Base-by-base conservation (phyloP, 2,329 filamentous ascomycete species). In the Ceratocystis colombiana region DNA sequence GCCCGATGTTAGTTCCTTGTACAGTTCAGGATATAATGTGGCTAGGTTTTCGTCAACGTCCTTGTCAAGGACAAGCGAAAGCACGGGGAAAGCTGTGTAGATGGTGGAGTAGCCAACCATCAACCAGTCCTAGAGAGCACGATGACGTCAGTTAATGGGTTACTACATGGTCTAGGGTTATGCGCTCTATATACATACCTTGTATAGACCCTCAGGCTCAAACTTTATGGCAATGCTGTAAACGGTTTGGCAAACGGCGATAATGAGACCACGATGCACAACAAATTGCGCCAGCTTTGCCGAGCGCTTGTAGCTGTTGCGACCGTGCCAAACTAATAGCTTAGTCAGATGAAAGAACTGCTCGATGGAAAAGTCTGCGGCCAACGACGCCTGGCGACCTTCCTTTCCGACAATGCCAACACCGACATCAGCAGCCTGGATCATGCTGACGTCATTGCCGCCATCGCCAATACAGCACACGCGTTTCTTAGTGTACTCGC, bases 331-430 rank as follows among this genome's bases (percentile, higher is more conserved):
- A 46, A 99, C 91, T n/a, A 99, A 83, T 1, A 99, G 82, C 76
- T 97, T 99, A 62, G 93, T 96, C 22, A 99, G 79, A 74, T 99
- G 91, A 72, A 87, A 89, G 76, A 99, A 99, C 72, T 96, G 92
- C 68, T 91, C 90, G 71, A 99, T 96, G 68, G 88, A 94, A 76
- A 99, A 99, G 75, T 99, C 94, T 10, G 94, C 95, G 0, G 95
- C 95, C 61, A 99, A 81, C 73, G 88, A 94, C 45, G 94, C 94
- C 78, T 99, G 94, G 25, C 90, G 86, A 44, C 94, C 94, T 78
- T 99, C 94, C 78, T 99, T 99, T 68, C 94, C 94, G 0, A 97
- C 94, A 69, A 99, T 99, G 68, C 94, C 94, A 30, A 99, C 93
- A 68, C 95, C 95, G 0, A 99, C 92, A 72, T 99, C 94, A 0